Base-by-base conservation (phyloP, 73 alveolate genomes). In the Paramecium tetraurelia region DNA sequence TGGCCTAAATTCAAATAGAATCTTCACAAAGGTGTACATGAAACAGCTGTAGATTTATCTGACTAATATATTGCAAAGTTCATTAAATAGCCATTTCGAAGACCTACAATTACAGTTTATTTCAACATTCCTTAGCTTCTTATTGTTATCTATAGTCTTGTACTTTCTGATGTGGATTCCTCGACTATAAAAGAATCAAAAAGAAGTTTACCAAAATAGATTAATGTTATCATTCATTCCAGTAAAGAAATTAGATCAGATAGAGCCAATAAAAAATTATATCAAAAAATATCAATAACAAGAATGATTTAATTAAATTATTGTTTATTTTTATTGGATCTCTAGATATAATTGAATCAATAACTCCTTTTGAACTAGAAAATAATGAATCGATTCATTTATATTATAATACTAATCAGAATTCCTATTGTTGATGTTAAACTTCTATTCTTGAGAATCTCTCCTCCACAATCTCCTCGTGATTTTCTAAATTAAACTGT, bases 141-240 rank as follows among this genome's bases (percentile, higher is more conserved):
- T 22, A 53, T 53, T 53, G 7, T 53, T 53, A 53, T 53, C 69
- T 53, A 18, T 53, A n/a, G 31, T 53, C 7, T 53, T 85, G 27
- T 85, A 85, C 36, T 85, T 85, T 77, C 14, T 85, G 21, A 58
- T 85, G 41, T 85, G 93, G 93, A 35, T 85, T 12, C 93, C 93
- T 57, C 85, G 59, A 29, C 40, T 85, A 6, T 85, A 57, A 7
- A 85, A 58, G 9, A 36, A 57, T 11, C n/a, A 63, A 40, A 31
- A 48, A 53, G 77, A 71, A 18, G 35, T 85, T 4, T 85, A 24
- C 50, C 38, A 71, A 6, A 85, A 57, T 24, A 85, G 93, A 58
- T 40, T 57, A 20, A 85, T 85, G 93, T 1, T 85, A 31, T 22
- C 85, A 31, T 57, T 85, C 53, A 85, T 85, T 9, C 93, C 93